Conservation (phyloP, 257 asterid genomes). For the Paraleonurus japonicus region DNA sequence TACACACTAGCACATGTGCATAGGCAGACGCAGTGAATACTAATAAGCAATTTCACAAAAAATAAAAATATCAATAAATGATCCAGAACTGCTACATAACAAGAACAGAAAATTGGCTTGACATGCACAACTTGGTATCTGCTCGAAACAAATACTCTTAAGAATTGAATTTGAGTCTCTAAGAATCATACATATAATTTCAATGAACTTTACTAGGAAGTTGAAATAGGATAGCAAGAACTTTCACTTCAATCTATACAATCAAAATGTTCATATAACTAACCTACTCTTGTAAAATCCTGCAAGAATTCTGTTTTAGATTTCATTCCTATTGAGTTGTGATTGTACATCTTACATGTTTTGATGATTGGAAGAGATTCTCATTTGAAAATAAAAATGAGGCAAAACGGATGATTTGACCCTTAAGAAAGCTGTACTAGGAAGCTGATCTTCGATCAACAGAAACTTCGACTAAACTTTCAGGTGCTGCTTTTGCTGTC, state of each 20-base stretch:
- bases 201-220: constrained; percentile 3
- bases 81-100: background rate
- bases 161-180: background rate
- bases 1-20: background rate
- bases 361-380: background rate
- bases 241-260: constrained; percentile 9
- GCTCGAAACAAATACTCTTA: background rate
- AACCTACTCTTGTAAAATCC: constrained; percentile 4
- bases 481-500: constrained; percentile 52
- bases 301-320: background rate
- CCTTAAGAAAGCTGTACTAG: constrained; percentile 25
- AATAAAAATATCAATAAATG: background rate
- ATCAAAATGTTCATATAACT: constrained; percentile 23
- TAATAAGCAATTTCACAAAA: constrained; percentile 3
- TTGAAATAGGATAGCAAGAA: constrained; percentile 25
- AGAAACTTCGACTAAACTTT: constrained; percentile 52
- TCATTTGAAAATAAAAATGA: background rate
- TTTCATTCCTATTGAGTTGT: constrained; percentile 11
- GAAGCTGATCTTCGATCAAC: constrained; percentile 64
- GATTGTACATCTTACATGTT: constrained; percentile 29
- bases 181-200: background rate
- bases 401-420: constrained; percentile 19
- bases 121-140: background rate
- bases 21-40: background rate
- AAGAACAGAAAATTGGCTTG: background rate